Evolutionary conservation across 768 basidiomycete genomes (phyloP), one percentile per base, ranked within the genome.

Genomic region (Collybia nuda): DNA sequence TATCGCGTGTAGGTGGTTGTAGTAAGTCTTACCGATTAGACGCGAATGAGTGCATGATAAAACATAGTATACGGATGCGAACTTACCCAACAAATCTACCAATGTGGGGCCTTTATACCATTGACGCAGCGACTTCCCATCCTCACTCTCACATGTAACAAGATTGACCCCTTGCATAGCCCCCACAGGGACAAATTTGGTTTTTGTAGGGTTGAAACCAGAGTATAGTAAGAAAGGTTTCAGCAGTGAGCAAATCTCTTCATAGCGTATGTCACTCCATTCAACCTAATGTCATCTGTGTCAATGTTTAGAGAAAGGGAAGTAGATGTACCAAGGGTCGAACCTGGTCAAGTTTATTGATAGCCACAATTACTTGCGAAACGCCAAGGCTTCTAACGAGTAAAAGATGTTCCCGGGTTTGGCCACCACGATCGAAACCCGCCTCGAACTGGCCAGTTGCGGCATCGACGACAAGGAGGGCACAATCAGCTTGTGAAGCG

Each of bases 331-430:
- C 32, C 8, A 41, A 42, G 36, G 67, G 3, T 9, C 77, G 47
- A 48, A 93, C 95, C 68, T 88, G 81, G 65, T 99, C 97, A 32
- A 99, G 72, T 69, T 99, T 99, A 73, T 98, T 99, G 51, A 99
- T 77, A 0, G 94, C 94, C 14, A 96, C 86, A 18, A 98, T 79
- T 17, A 98, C 81, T 62, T 97, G 93, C 22, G 85, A 80, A 19
- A 98, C 93, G 18, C 96, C 96, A 8, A 99, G 75, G 67, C 93
- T 95, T 45, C 96, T 75, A 24, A 95, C 93, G 18, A 99, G 82
- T 36, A 97, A 69, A 2, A 98, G 74, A 67, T 99, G 96, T 65
- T 99, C 96, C 49, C 94, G 78, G 26, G 94, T 99, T 71, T 99
- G 96, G 1, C 96, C 96, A 38, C 93, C 93, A 15, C 88, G 79